Evolutionary conservation across 2,329 filamentous ascomycete species (phyloP), one percentile per base, ranked within the genome.

Genomic region (Periconia sp.): DNA sequence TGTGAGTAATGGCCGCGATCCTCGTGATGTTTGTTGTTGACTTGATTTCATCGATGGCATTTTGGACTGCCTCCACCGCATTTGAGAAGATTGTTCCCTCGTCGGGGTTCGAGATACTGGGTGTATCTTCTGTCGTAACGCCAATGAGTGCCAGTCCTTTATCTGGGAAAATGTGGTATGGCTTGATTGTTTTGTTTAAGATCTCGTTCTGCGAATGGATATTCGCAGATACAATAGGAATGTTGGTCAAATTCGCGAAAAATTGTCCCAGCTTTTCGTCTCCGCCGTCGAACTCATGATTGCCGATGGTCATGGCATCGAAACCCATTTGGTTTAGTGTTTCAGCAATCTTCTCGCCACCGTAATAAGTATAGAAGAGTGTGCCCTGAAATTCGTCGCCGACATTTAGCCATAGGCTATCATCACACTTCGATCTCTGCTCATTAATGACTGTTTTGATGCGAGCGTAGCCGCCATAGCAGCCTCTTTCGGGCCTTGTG

Each of bases 361-460:
- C 79, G 57, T 87, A 87, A 64, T 79, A 86, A 4, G 78, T 78
- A 69, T 85, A 87, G 72, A 85, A 87, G 6, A 86, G 73, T 0
- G 84, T 87, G 40, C 84, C 84, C 55, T 86, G 81, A 61, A 87
- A 87, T 61, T 87, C 84, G 54, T 87, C 84, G n/a, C 84, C 84
- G 2, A 79, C 81, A 42, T 87, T 85, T 32, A 87, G 70, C 70
- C 82, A 80, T 12, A 87, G 71, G 41, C 80, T 82, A 59, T 85
- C 80, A n/a, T 80, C 76, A 57, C 84, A 74, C 21, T 74, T 73
- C 4, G 79, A 75, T 21, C 82, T 77, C 18, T 81, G 76, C 55
- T 78, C 73, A 39, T 84, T 76, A 25, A 86, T 70, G 5, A 81
- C 76, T 15, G 77, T 75, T 72, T 85, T 85, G 63, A 87, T 79